Percentiles rank a stretch among this genome's conserved stretches.
Conservation (phyloP, 2,329 filamentous ascomycete species). For the Metarhizium humberi region DNA sequence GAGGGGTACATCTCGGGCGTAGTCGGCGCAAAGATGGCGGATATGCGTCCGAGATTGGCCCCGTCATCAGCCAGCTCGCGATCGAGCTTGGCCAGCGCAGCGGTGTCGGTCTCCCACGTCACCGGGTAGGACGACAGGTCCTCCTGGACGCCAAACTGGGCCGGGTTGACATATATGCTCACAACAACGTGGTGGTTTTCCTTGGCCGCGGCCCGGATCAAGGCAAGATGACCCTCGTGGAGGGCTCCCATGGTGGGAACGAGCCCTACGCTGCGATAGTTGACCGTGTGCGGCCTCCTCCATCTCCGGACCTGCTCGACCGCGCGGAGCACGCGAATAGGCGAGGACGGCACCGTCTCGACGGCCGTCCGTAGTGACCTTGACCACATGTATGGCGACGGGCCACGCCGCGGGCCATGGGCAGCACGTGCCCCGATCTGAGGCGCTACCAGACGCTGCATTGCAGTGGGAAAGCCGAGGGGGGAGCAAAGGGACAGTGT, state of each 20-base stretch:
- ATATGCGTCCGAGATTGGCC: constrained; percentile 56
- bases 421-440: constrained; percentile 1
- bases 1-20: constrained; percentile 82
- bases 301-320: constrained; percentile 62
- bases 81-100: constrained; percentile 58
- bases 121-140: constrained; percentile 84
- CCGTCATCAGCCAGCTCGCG: constrained; percentile 57
- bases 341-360: constrained; percentile 44
- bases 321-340: constrained; percentile 67
- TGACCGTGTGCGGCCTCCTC: constrained; percentile 54
- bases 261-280: constrained; percentile 68
- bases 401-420: background rate
- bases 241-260: constrained; percentile 97
- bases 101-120: constrained; percentile 74
- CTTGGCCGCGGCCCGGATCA: constrained; percentile 73
- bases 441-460: constrained; percentile 1
- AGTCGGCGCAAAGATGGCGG: constrained; percentile 77
- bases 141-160: constrained; percentile 85
- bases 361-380: constrained; percentile 12
- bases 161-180: constrained; percentile 91
- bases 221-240: constrained; percentile 80
- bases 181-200: constrained; percentile 86
- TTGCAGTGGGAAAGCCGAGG: background rate
- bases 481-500: background rate
- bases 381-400: constrained; percentile 6